Evolutionary conservation across 2,329 filamentous ascomycete species (phyloP).

Genomic region (Phaeosphaeriaceae sp.): DNA sequence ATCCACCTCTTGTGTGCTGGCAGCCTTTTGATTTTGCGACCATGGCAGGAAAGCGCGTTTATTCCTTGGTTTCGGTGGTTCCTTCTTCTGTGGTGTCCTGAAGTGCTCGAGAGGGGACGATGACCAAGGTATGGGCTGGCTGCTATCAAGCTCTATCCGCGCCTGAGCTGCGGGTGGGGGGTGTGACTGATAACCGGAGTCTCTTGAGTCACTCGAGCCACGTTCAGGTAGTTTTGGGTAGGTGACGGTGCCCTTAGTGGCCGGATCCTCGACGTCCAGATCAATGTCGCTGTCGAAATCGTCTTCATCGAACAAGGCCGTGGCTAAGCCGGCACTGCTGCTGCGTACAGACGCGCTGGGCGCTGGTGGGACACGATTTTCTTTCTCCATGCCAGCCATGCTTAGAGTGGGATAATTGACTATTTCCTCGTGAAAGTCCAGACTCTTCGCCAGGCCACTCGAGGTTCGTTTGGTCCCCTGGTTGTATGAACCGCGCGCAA

Average conservation of each 20-base stretch:
- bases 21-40: constrained; percentile 48
- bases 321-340: constrained; percentile 28
- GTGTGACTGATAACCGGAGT: constrained; percentile 38
- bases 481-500: constrained; percentile 14
- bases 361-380: constrained; percentile 24
- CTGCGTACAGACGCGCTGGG: constrained; percentile 20
- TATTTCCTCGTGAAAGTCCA: constrained; percentile 44
- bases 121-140: constrained; percentile 74
- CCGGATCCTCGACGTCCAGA: constrained; percentile 71
- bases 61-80: constrained; percentile 19
- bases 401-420: constrained; percentile 40
- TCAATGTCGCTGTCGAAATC: constrained; percentile 88
- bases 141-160: constrained; percentile 51
- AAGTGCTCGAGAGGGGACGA: constrained; percentile 64
- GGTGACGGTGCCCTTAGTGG: constrained; percentile 52
- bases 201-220: constrained; percentile 43
- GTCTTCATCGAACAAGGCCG: constrained; percentile 69
- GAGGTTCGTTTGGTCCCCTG: constrained; percentile 55
- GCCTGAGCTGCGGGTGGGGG: constrained; percentile 23
- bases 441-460: constrained; percentile 55
- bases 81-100: constrained; percentile 36
- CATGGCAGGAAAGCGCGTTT: constrained; percentile 64
- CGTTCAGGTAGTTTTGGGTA: constrained; percentile 50
- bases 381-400: constrained; percentile 34
- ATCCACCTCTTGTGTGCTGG: constrained; percentile 19